Base-by-base conservation (phyloP, 1,284 basidiomycete species). In the Malassezia dermatis region DNA sequence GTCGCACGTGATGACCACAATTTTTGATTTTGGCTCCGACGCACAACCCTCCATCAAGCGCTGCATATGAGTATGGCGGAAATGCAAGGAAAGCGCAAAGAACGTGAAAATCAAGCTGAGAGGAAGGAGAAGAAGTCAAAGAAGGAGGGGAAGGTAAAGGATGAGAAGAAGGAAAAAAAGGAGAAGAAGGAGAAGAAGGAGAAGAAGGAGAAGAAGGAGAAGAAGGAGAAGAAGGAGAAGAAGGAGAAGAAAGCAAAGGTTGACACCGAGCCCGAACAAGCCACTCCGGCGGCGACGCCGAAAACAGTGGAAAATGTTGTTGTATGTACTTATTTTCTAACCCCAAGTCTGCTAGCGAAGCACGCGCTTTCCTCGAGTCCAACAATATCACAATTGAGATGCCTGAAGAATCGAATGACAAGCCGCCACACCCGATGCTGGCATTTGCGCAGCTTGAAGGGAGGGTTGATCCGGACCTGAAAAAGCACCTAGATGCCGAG, bases 371-470 rank as follows among this genome's bases (percentile, higher is more conserved):
- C 53, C 51, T 74, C 34, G 64, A 64, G 39, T 26, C 59, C 1
- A 70, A 74, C 61, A 63, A 63, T 49, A 73, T 74, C 58, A 71
- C 71, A n/a, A 64, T 74, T 52, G 71, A 74, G 34, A 66, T 61
- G 26, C 63, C 67, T 19, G 71, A 71, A 41, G 71, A 48, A 78
- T 81, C 24, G 62, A 78, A 43, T 73, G 77, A 62, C 68, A 78
- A 41, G 59, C 62, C 78, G 2, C 71, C 76, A 32, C 79, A 84
- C 62, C 78, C 79, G 6, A 79, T 89, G 57, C 80, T 88, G 43
- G 80, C 83, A 8, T 94, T 98, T 75, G 77, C 81, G 42, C 83
- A 86, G 60, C 80, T 89, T 1, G 78, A 82, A 4, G 78, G 79
- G 35, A 80, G 93, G 51, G 83, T 85, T 13, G 75, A 78, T 4